Conservation (phyloP, 768 basidiomycete species). For the Solioccasus polychromus region DNA sequence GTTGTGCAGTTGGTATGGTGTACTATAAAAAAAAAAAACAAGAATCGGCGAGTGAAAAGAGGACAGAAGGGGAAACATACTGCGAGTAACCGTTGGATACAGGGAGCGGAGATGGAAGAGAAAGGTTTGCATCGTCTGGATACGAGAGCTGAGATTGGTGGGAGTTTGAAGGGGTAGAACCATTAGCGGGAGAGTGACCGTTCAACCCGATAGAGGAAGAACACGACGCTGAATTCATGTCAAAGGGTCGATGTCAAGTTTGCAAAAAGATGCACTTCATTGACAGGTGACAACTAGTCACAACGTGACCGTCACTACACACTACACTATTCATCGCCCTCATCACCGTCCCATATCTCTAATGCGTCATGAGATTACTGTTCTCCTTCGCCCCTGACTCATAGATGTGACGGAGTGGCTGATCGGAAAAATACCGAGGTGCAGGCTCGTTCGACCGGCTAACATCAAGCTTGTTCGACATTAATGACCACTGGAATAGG, state of each 20-base stretch:
- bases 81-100: constrained; percentile 56
- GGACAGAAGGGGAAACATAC: constrained; percentile 41
- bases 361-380: constrained; percentile 58
- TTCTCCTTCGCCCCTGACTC: constrained; percentile 40
- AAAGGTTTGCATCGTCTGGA: constrained; percentile 26
- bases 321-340: no score
- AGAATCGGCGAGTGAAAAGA: no score
- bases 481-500: constrained; percentile 9
- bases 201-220: constrained; percentile 43
- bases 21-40: no score
- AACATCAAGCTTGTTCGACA: constrained; percentile 7
- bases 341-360: no score
- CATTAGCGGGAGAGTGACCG: constrained; percentile 53
- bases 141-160: constrained; percentile 38
- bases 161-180: constrained; percentile 38
- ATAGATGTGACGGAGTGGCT: constrained; percentile 46
- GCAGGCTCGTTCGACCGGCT: constrained; percentile 4
- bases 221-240: constrained; percentile 27
- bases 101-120: constrained; percentile 34
- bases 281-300: constrained; percentile 14
- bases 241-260: constrained; percentile 3
- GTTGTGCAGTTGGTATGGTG: constrained; percentile 63
- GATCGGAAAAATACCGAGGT: constrained; percentile 39
- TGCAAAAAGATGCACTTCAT: constrained; percentile 6
- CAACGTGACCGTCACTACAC: constrained; percentile 20